Evolutionary conservation across 179 eudicot genomes (phyloP), one percentile per base, ranked within the genome.

Genomic region (Silene coronaria): DNA sequence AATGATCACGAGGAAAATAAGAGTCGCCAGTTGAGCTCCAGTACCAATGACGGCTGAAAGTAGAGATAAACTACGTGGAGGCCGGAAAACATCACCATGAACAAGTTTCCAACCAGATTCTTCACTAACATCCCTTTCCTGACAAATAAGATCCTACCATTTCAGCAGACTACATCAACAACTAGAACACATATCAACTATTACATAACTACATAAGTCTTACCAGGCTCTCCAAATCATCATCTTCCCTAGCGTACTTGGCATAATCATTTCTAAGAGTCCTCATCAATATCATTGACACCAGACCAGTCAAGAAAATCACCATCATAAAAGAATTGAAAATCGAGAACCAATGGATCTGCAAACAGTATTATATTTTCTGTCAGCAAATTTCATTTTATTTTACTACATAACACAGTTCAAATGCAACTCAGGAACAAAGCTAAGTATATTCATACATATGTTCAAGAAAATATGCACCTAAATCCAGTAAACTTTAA

Each of bases 311-410:
- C 74, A 93, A 91, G 80, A 93, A 93, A 84, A 93, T 93, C 61
- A 93, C 98, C 98, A 93, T 93, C 98, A 93, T 91, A 87, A 93
- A 91, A 8, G 98, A 93, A 86, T 93, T 93, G 77, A 93, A 93
- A 66, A 93, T 92, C 71, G 97, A 93, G 86, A 93, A 93, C 98
- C 98, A 93, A 75, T 93, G 98, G 64, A 93, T 93, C 98, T 71
- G 74, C 59, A 53, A 51, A 34, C 2, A 60, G 28, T 59, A 60
- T 26, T 26, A 46, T 3, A 8, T 21, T 62, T 0, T 63, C 11
- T 77, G 60, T 38, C 14, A 17, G 17, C 14, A 65, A 13, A 45
- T 65, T 19, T 28, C 59, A 51, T 16, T n/a, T 26, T 64, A 5
- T 19, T 67, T 67, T 5, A 75, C 42, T 46, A 22, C 12, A 17